Base-by-base conservation (phyloP, 345 rosid genomes). In the Rhodamnia argentea region DNA sequence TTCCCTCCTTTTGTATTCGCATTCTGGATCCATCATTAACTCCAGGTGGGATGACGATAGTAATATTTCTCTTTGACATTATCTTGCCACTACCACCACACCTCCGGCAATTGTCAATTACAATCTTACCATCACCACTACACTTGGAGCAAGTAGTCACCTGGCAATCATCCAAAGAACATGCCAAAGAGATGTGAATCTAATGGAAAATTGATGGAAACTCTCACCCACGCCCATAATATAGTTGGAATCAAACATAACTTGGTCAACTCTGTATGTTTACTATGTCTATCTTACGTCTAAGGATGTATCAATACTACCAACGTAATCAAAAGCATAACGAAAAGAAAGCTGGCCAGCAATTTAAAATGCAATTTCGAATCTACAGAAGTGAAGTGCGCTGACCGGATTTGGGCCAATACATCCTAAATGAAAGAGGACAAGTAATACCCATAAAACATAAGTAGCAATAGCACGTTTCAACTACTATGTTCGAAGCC, bases 101-200 rank as follows among this genome's bases (percentile, higher is more conserved):
- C 74, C 86, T 91, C 70, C 57, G 89, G 90, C 99, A 96, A 83
- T 87, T 88, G 83, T 95, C 98, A 82, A 96, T 96, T 82, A 96
- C 89, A 86, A 93, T 91, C 89, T 91, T 95, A 85, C 99, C 99
- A 29, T 93, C 89, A 52, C 99, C 99, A 83, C 89, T 87, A 88
- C 99, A 97, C n/a, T 88, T 93, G 81, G 94, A 90, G 88, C 99
- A 97, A 83, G 96, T 93, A 58, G 98, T 93, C 51, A 95, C 97
- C 99, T 97, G 92, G 58, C 87, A 60, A 88, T 85, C 89, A 92
- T 37, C 87, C 75, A 62, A 55, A 37, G 81, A 18, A 70, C 47
- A 18, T 70, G 81, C 81, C 47, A 18, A 70, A 70, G 78, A 70
- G 47, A 70, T 18, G 78, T 18, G 24, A 70, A 70, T 18, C 26